phyloP scores from a whole-genome alignment of 345 rosid genomes.

The Eucalyptus marginata region DNA sequence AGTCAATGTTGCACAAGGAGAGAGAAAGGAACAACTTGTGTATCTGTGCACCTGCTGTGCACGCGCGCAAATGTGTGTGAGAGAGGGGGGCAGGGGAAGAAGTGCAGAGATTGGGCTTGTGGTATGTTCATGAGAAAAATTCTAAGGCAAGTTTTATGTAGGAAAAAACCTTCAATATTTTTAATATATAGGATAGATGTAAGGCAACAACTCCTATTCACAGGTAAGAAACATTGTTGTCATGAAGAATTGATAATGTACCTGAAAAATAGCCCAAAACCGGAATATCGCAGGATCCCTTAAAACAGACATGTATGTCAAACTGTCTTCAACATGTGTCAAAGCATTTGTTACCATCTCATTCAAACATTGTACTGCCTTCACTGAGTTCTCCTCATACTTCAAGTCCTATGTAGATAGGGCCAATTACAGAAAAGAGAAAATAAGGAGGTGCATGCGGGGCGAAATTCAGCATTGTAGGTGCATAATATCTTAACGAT shows the following conservation, averaged over 20 bases:
- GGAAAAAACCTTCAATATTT: neutral
- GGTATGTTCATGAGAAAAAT: neutral
- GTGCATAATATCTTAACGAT: neutral
- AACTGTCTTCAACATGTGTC: slow-evolving; percentile 63
- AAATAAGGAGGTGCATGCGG: neutral
- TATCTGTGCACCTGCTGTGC: neutral
- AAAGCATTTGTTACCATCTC: slow-evolving; percentile 88
- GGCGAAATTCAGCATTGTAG: neutral
- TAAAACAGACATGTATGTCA: slow-evolving; percentile 55
- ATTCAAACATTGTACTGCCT: slow-evolving; percentile 86
- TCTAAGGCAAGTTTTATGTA: too few relatives aligned
- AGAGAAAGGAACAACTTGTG: neutral
- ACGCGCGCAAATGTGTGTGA: neutral
- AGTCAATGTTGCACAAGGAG: too few relatives aligned
- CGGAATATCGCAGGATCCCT: slow-evolving; percentile 63
- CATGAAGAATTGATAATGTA: neutral
- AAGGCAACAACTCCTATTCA: neutral
- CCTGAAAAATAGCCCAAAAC: slow-evolving; percentile 92
- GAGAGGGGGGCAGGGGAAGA: neutral
- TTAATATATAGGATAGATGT: neutral
- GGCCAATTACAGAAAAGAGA: neutral
- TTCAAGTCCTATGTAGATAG: slow-evolving; percentile 55
- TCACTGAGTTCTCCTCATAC: slow-evolving; percentile 22
- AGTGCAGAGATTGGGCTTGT: neutral
- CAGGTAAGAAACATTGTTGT: neutral